These are phyloP conservation scores for Bolboschoenus planiculmis DNA, from an alignment of 176 grass and related monocot species.

Conservation along the genomic window DNA sequence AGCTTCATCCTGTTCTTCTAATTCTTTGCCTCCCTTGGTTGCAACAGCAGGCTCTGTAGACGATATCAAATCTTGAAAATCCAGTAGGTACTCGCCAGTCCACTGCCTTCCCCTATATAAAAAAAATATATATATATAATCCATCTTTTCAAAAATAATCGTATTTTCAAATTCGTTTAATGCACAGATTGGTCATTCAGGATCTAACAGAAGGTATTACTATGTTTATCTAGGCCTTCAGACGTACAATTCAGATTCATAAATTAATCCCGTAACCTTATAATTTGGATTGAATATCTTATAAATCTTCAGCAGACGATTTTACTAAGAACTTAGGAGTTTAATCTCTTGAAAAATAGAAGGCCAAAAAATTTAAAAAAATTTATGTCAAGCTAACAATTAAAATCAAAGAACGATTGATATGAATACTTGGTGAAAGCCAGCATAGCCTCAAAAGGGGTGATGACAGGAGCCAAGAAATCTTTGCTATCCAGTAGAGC, in stretches of 20 bases:
- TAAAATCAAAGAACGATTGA: neutral
- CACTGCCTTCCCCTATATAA: slow-evolving; percentile 68
- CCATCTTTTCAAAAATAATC: neutral
- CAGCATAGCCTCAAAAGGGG: slow-evolving; percentile 89
- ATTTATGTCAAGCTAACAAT: neutral
- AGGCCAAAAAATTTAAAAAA: neutral
- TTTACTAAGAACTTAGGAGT: neutral
- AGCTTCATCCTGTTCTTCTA: slow-evolving; percentile 47
- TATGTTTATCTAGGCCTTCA: neutral
- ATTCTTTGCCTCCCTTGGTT: slow-evolving; percentile 5
- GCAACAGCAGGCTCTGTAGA: slow-evolving; percentile 29
- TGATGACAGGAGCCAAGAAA: slow-evolving; percentile 83
- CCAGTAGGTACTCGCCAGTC: slow-evolving; percentile 83
- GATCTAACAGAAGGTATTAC: no score
- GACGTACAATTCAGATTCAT: neutral
- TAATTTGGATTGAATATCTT: neutral
- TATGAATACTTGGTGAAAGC: slow-evolving; percentile 70
- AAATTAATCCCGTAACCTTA: neutral
- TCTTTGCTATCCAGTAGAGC: slow-evolving; percentile 97
- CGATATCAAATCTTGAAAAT: slow-evolving; percentile 71
- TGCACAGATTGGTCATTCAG: no score
- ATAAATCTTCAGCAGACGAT: neutral
- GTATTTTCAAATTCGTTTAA: neutral
- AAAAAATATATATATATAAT: neutral
- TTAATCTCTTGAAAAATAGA: neutral